Conservation (phyloP, 768 basidiomycete species). For the Daedaleopsis sinensis region DNA sequence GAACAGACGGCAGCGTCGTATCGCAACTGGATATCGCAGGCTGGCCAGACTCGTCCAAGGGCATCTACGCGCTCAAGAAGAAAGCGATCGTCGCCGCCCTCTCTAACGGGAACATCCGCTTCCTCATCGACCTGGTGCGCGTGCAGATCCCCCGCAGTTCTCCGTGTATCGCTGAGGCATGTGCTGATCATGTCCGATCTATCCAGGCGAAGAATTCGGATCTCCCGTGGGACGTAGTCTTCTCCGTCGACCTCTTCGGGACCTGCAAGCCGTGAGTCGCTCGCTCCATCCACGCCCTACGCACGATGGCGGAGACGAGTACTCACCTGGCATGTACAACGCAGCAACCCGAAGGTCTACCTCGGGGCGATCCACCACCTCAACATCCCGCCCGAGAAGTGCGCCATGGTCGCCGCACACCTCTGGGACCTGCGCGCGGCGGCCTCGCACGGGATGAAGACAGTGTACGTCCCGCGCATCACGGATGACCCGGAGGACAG, state of each 20-base stretch:
- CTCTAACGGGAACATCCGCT: slow-evolving; percentile 64
- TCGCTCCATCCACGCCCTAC: not conserved
- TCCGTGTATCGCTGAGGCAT: no score
- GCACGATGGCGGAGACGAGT: not conserved
- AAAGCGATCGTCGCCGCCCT: slow-evolving; percentile 51
- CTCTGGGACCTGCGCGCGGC: slow-evolving; percentile 58
- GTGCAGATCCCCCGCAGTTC: not conserved
- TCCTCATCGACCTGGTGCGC: slow-evolving; percentile 61
- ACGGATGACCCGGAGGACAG: slow-evolving; percentile 43
- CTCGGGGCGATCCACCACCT: slow-evolving; percentile 52
- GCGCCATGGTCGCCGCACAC: slow-evolving; percentile 70
- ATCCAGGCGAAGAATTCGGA: slow-evolving; percentile 59
- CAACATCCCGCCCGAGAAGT: slow-evolving; percentile 45
- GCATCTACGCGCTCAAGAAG: slow-evolving; percentile 54
- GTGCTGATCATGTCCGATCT: no score
- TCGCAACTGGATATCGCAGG: slow-evolving; percentile 34
- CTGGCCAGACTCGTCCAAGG: slow-evolving; percentile 56
- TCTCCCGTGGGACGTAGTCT: slow-evolving; percentile 63
- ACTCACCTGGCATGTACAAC: not conserved
- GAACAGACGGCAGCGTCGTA: not conserved
- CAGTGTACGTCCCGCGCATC: slow-evolving; percentile 57
- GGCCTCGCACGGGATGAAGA: slow-evolving; percentile 52
- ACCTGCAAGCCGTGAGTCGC: slow-evolving; percentile 63
- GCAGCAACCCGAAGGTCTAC: slow-evolving; percentile 55
- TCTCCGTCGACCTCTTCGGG: slow-evolving; percentile 61